These are phyloP conservation scores for Cystobasidium sp. DNA, from an alignment of 1,284 basidiomycete genomes.

Conservation along the genomic window DNA sequence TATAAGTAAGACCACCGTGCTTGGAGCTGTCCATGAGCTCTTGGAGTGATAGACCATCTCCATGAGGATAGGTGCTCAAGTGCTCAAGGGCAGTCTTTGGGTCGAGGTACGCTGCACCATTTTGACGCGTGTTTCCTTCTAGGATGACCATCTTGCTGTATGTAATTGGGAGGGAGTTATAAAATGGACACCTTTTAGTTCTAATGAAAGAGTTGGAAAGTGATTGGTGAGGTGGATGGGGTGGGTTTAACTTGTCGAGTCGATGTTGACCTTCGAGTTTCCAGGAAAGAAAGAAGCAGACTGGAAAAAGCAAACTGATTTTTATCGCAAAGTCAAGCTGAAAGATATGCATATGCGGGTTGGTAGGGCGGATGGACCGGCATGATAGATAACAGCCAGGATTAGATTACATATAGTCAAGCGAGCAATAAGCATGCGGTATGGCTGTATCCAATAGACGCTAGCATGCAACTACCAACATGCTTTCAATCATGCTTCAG, in stretches of 20 bases:
- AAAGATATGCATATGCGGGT: not conserved
- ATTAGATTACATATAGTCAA: no score
- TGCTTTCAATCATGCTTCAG: no score
- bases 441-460: no score
- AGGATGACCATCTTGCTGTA: conserved; percentile 30
- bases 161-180: conserved; percentile 4
- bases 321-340: not conserved
- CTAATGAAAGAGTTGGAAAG: not conserved
- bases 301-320: not conserved
- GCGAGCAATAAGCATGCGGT: no score
- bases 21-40: conserved; percentile 88
- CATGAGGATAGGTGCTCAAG: conserved; percentile 71
- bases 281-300: conserved; percentile 26
- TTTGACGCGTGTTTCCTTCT: conserved; percentile 23
- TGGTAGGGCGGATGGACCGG: not conserved
- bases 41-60: conserved; percentile 83
- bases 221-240: not conserved
- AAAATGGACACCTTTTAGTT: not conserved
- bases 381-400: no score
- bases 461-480: no score
- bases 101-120: conserved; percentile 37
- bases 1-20: conserved; percentile 96
- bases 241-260: conserved; percentile 21
- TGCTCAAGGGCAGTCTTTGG: conserved; percentile 66
- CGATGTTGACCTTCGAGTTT: conserved; percentile 22